phyloP scores from a whole-genome alignment of 2,329 filamentous ascomycete species.

The Xylariaceae sp. region DNA sequence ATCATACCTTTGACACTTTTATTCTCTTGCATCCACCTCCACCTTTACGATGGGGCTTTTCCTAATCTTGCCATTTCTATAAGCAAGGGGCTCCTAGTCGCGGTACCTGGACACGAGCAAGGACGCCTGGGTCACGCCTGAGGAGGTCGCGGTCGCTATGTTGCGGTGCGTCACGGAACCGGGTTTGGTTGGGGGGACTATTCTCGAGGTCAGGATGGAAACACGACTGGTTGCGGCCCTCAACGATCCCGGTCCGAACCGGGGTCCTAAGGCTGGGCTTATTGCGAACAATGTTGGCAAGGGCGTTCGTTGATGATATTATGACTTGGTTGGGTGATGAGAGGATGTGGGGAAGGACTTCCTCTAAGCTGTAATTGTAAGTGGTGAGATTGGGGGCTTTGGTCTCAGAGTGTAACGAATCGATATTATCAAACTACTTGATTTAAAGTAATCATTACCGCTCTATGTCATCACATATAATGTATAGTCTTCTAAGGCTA shows the following conservation, averaged over 20 bases:
- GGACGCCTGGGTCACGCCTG: not conserved
- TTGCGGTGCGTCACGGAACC: not conserved
- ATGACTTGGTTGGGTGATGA: not conserved
- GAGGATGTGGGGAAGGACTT: not conserved
- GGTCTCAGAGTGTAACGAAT: no score
- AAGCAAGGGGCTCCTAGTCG: no score
- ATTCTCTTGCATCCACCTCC: no score
- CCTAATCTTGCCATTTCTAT: no score
- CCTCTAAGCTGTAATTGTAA: not conserved
- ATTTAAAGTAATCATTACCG: no score
- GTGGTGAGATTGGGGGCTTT: no score
- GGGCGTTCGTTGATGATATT: not conserved
- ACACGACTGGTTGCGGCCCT: not conserved
- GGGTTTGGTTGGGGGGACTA: not conserved
- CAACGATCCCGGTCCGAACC: not conserved
- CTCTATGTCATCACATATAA: no score
- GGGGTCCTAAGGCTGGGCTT: not conserved
- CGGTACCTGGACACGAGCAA: not conserved
- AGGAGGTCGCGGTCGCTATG: not conserved
- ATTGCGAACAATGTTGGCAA: not conserved
- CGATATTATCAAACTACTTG: no score
- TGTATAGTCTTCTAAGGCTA: no score
- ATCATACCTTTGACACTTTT: no score
- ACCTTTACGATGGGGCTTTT: no score
- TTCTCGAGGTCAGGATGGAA: not conserved